Percentiles rank a stretch among this genome's conserved stretches.
Evolutionary conservation across 208 protist species (phyloP).

Genomic region (Wallacemonas sp.): DNA sequence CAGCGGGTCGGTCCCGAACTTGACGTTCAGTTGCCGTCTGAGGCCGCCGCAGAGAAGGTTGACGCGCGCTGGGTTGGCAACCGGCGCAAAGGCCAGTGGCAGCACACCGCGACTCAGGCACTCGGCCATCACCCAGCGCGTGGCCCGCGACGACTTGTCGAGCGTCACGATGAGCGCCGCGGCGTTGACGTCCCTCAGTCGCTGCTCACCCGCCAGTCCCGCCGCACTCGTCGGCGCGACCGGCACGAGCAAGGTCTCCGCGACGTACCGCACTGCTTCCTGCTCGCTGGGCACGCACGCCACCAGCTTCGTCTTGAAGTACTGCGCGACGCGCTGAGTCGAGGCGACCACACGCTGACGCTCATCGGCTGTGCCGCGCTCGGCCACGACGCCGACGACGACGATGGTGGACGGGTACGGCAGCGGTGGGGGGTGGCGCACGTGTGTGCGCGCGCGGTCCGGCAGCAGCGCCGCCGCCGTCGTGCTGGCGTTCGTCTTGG

Average conservation of each 20-base stretch:
- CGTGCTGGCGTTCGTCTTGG: conserved; percentile 23
- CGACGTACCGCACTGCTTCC: conserved; percentile 58
- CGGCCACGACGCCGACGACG: conserved; percentile 54
- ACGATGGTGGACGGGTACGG: conserved; percentile 59
- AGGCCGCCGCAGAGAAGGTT: conserved; percentile 43
- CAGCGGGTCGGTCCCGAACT: conserved; percentile 79
- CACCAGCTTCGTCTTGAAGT: conserved; percentile 47
- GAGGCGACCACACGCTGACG: conserved; percentile 37
- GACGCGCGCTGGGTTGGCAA: conserved; percentile 28
- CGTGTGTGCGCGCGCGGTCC: background rate
- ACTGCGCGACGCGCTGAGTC: conserved; percentile 51
- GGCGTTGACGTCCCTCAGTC: conserved; percentile 53
- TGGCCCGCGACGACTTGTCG: conserved; percentile 51
- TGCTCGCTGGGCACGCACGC: conserved; percentile 51
- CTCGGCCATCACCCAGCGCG: conserved; percentile 79
- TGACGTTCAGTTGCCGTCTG: conserved; percentile 39
- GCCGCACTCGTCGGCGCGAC: background rate
- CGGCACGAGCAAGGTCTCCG: conserved; percentile 44
- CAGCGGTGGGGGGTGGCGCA: conserved; percentile 31
- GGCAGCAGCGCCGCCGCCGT: background rate
- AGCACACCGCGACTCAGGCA: conserved; percentile 81
- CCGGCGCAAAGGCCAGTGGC: conserved; percentile 42
- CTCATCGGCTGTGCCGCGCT: conserved; percentile 51
- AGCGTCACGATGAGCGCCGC: conserved; percentile 65
- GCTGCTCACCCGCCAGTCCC: background rate